Conservation (phyloP, 2,329 filamentous ascomycete species). For the Didymella segeticola region DNA sequence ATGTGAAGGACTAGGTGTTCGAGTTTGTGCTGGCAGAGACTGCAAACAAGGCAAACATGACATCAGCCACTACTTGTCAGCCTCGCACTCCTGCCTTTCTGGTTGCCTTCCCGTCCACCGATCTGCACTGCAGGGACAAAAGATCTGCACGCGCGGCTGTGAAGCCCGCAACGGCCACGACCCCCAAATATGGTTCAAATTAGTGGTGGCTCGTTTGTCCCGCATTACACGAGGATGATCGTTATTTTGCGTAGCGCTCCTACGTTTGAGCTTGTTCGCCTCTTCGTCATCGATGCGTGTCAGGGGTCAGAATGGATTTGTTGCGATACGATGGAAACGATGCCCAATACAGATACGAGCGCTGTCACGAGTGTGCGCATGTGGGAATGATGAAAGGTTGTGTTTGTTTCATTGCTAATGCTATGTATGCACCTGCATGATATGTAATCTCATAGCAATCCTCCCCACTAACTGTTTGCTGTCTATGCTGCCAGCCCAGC, state of each 20-base stretch:
- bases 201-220: background rate
- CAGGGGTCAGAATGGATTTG: background rate
- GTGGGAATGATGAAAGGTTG: background rate
- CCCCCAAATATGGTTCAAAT: background rate
- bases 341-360: background rate
- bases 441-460: background rate
- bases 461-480: background rate
- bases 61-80: background rate
- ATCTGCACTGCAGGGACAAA: constrained; percentile 15
- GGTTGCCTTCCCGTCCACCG: background rate
- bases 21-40: too few species aligned
- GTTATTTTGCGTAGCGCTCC: constrained; percentile 1
- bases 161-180: constrained; percentile 1
- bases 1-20: too few species aligned
- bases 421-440: background rate
- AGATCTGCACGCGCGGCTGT: constrained; percentile 12
- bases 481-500: background rate
- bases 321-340: background rate
- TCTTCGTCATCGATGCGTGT: background rate
- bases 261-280: background rate
- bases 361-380: background rate
- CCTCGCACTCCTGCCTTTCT: background rate
- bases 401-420: background rate
- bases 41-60: background rate
- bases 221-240: constrained; percentile 3